These are phyloP conservation scores for Tillandsia leiboldiana DNA, from an alignment of 176 grass and related monocot genomes.

Conservation along the genomic window DNA sequence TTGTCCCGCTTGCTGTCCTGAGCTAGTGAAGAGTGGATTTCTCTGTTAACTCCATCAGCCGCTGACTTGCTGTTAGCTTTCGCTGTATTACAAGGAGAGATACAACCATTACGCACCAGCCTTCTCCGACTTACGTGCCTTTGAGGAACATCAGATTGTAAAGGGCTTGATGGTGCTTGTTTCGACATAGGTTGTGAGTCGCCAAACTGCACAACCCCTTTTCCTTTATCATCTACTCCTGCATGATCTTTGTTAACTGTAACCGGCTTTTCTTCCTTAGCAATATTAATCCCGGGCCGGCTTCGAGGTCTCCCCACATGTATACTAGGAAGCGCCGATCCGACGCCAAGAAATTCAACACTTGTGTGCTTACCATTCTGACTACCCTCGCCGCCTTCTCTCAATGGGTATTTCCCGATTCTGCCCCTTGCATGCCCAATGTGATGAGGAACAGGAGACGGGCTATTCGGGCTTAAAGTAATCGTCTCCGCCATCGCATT, in stretches of 20 bases:
- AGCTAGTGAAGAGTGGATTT: neutral
- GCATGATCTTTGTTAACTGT: constrained; percentile 21
- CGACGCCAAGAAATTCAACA: constrained; percentile 16
- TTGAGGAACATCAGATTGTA: constrained; percentile 24
- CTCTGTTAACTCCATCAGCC: neutral
- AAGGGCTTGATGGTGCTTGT: constrained; percentile 21
- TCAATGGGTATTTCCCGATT: constrained; percentile 9
- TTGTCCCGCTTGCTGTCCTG: neutral
- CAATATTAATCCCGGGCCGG: constrained; percentile 21
- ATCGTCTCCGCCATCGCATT: constrained; percentile 16
- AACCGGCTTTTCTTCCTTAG: constrained; percentile 34
- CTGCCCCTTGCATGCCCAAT: constrained; percentile 15
- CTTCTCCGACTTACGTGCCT: constrained; percentile 37
- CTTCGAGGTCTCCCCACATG: constrained; percentile 23
- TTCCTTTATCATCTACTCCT: constrained; percentile 28
- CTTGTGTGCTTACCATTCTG: constrained; percentile 9
- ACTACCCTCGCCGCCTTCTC: constrained; percentile 5
- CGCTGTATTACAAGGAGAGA: constrained; percentile 26
- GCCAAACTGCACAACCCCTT: constrained; percentile 17
- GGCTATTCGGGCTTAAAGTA: constrained; percentile 21
- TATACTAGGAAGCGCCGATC: constrained; percentile 24
- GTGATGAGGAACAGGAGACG: constrained; percentile 10
- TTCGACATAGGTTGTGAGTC: neutral
- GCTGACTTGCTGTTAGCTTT: constrained; percentile 4
- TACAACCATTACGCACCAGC: constrained; percentile 29